Base-by-base conservation (phyloP, 345 rosid genomes). In the Leavenworthia alabamica region DNA sequence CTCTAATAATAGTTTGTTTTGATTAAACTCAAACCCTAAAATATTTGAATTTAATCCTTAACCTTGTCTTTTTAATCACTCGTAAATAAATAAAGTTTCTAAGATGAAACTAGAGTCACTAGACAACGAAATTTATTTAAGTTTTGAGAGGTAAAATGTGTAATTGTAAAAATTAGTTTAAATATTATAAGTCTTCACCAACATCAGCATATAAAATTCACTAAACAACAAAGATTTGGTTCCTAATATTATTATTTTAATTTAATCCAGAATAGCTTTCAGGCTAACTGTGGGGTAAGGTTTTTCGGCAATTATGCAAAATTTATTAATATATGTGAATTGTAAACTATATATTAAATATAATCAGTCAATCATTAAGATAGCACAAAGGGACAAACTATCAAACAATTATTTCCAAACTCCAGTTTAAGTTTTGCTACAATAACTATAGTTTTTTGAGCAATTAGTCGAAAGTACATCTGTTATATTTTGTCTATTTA, bases 381-480 rank as follows among this genome's bases (percentile, higher is more conserved):
- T 5, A 28, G 26, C 67, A 60, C 67, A 51, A 68, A 60, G 55
- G 47, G 67, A 61, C 67, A 70, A 70, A 27, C 28, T 10, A 68
- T 42, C 73, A 60, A 22, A 51, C 73, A 14, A 52, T 42, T 60
- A 60, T 68, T 52, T 68, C 67, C 47, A n/a, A 68, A 33, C 24
- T 51, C 55, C 56, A 43, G 19, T 53, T 59, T 60, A 13, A 26
- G 8, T 52, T 52, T 44, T 13, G 62, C 49, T 45, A 53, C 47
- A 69, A 52, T 46, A 68, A 53, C 55, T 61, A 53, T 60, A 44
- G 11, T 61, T 60, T 60, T 22, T 43, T 53, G 33, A 13, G 50
- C 73, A 69, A 69, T 33, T 61, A 61, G 62, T 61, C 67, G 28
- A 69, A 65, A 60, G 31, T 26, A 60, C 67, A 68, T 44, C 55